These are phyloP conservation scores for Cystofilobasidium bisporidii DNA, from an alignment of 768 basidiomycete species.

Conservation along the genomic window DNA sequence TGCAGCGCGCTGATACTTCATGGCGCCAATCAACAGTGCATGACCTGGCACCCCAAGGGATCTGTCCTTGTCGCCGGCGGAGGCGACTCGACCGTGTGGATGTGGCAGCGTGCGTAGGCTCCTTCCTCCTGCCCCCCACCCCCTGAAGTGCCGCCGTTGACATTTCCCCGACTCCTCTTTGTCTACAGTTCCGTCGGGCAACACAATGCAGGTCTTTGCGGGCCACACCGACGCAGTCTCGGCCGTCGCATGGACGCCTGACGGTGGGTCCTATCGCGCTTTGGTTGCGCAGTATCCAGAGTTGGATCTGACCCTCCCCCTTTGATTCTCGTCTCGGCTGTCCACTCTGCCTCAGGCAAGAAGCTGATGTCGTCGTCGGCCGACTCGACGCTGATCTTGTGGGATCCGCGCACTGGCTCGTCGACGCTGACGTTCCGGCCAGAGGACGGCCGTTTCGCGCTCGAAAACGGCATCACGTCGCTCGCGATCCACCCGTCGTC, in stretches of 20 bases:
- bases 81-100: slow-evolving; percentile 87
- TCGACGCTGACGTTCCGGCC: slow-evolving; percentile 73
- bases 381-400: slow-evolving; percentile 71
- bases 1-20: no score
- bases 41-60: slow-evolving; percentile 95
- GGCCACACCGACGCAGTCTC: slow-evolving; percentile 77
- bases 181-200: slow-evolving; percentile 77
- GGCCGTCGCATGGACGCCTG: slow-evolving; percentile 83
- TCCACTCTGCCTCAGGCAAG: no score
- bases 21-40: no score
- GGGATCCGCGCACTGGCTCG: slow-evolving; percentile 72
- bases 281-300: no score
- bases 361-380: slow-evolving; percentile 76
- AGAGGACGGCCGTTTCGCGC: slow-evolving; percentile 60
- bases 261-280: slow-evolving; percentile 47
- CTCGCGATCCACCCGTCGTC: slow-evolving; percentile 75
- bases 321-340: no score
- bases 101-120: slow-evolving; percentile 92
- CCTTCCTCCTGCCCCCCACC: background rate
- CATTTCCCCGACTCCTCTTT: no score
- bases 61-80: slow-evolving; percentile 78
- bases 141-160: no score
- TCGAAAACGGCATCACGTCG: slow-evolving; percentile 71
- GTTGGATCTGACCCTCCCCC: no score
- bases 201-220: slow-evolving; percentile 89